Conservation (phyloP, 2,329 filamentous ascomycete genomes). For the Ascochyta pisi region DNA sequence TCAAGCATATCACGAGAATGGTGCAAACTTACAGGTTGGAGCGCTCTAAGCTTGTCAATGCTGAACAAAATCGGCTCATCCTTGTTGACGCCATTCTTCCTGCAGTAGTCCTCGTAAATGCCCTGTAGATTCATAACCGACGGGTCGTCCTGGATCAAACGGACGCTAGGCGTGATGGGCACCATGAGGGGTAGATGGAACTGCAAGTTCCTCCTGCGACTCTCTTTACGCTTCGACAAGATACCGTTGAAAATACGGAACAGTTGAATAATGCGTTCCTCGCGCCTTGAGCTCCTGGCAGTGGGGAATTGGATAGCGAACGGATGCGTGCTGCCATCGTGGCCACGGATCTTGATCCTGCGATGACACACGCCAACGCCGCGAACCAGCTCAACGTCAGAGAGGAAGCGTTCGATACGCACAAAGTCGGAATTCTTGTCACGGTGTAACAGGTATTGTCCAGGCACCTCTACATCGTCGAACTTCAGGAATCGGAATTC, state of each 20-base stretch:
- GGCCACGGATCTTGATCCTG: slow-evolving; percentile 91
- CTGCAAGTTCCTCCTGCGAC: slow-evolving; percentile 87
- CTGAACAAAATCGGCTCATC: slow-evolving; percentile 95
- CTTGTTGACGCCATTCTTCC: slow-evolving; percentile 84
- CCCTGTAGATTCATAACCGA: slow-evolving; percentile 94
- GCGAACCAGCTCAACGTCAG: slow-evolving; percentile 90
- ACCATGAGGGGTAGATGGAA: slow-evolving; percentile 97
- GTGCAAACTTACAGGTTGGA: slow-evolving; percentile 52
- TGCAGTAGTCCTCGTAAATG: slow-evolving; percentile 95
- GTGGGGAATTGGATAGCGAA: slow-evolving; percentile 98
- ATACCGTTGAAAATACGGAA: slow-evolving; percentile 98
- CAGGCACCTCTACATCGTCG: slow-evolving; percentile 96
- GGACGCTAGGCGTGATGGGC: slow-evolving; percentile 90
- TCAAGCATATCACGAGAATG: slow-evolving; percentile 13
- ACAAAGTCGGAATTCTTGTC: slow-evolving; percentile 99
- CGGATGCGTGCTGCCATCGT: slow-evolving; percentile 95
- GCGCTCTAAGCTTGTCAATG: slow-evolving; percentile 87
- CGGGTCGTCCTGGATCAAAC: slow-evolving; percentile 93
- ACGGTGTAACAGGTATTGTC: slow-evolving; percentile 95
- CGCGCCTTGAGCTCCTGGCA: slow-evolving; percentile 86
- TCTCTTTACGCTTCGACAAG: slow-evolving; percentile 91
- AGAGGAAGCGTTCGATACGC: slow-evolving; percentile 94
- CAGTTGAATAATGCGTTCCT: slow-evolving; percentile 93
- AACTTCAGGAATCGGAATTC: slow-evolving; percentile 98
- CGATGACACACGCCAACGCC: slow-evolving; percentile 91